Base-by-base conservation (phyloP, 352 stramenopile species). In the Globisporangium splendens region DNA sequence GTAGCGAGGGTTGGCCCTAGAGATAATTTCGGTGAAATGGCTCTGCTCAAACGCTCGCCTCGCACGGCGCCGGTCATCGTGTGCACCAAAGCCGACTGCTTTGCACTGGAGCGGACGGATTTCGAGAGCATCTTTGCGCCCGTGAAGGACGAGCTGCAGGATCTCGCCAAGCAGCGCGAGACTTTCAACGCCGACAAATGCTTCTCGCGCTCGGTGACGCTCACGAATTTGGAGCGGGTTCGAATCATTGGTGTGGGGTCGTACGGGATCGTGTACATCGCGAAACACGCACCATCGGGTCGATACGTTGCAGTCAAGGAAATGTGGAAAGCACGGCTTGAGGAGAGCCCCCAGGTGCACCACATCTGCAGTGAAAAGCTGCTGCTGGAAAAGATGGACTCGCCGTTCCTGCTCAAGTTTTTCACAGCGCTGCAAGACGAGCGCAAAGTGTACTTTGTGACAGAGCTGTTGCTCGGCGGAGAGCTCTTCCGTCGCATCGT, bases 401-500 rank as follows among this genome's bases (percentile, higher is more conserved):
- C 97, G 68, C 83, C 87, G n/a, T 98, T 97, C 67, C 87, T 98
- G 39, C 90, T 96, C 62, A 95, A 88, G 65, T 70, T 97, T 21
- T 85, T 96, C 56, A 96, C 86, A 62, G 81, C 90, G 8, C 93
- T 97, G 59, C 91, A 98, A 66, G 91, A 81, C 33, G 59, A 77
- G 21, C 76, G 88, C 43, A 97, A 98, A 59, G 64, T 98, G 10
- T 98, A 96, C 66, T 73, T 98, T 15, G 90, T 97, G 20, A 75
- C 97, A 20, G 95, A 98, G 68, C 97, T 96, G 56, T 93, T 93
- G 71, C 80, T 89, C 8, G 95, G 95, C 18, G 95, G 95, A 14
- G 90, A 98, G 67, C 73, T 98, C 8, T 98, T 98, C 64, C 96
- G 95, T 60, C 88, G 97, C 68, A 64, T 71, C n/a, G 59, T 68